Evolutionary conservation across 177 flowering plant species (phyloP).

Genomic region (Vitis hybrid): DNA sequence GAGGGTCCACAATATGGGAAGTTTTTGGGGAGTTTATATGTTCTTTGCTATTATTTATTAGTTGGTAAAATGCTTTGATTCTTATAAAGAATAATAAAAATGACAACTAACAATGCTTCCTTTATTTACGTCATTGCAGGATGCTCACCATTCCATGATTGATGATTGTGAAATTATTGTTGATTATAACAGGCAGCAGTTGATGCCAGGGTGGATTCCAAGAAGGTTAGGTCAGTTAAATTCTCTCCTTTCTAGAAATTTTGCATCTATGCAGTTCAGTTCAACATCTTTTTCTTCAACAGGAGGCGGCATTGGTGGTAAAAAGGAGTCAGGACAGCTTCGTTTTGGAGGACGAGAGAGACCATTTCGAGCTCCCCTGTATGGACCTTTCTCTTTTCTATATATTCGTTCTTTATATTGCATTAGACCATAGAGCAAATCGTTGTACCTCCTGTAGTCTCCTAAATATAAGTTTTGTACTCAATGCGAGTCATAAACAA

Average conservation of each 20-base stretch:
- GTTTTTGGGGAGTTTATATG: too few species aligned
- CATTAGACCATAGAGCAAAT: neutral
- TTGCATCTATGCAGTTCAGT: neutral
- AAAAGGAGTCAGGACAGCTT: slow-evolving; percentile 95
- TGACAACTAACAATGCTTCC: too few species aligned
- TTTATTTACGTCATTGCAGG: slow-evolving; percentile 42
- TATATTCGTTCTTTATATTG: neutral
- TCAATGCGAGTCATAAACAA: neutral
- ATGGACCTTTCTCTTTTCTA: slow-evolving; percentile 19
- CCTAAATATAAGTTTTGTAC: too few species aligned
- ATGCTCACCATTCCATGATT: slow-evolving; percentile 81
- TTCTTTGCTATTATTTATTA: too few species aligned
- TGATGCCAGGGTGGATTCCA: slow-evolving; percentile 99
- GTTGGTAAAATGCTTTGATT: too few species aligned
- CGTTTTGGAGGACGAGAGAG: slow-evolving; percentile 99
- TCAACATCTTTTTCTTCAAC: slow-evolving; percentile 3
- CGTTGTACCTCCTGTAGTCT: too few species aligned
- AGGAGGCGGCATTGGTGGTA: slow-evolving; percentile 99
- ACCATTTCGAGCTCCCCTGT: slow-evolving; percentile 97
- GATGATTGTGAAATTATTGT: slow-evolving; percentile 86
- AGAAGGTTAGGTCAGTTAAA: slow-evolving; percentile 79
- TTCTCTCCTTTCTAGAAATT: neutral
- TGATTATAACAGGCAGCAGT: slow-evolving; percentile 85
- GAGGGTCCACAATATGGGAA: too few species aligned
- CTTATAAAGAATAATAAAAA: too few species aligned